phyloP scores from a whole-genome alignment of 148 eudicot genomes.

The Vaccinium darrowii region DNA sequence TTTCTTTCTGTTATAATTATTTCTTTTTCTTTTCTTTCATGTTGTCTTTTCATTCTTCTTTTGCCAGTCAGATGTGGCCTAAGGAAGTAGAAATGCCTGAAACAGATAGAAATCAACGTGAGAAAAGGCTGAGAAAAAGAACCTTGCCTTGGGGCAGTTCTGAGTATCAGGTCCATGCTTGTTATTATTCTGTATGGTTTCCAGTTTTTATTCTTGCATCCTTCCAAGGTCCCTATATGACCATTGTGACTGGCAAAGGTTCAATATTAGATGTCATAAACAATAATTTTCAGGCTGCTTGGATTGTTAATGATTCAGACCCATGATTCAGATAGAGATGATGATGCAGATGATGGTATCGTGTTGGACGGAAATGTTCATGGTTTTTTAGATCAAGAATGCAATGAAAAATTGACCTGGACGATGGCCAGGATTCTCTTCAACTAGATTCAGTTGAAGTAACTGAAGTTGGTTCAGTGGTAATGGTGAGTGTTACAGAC shows the following conservation, averaged over 20 bases:
- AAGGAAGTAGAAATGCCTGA: slow-evolving; percentile 98
- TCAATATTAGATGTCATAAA: background rate
- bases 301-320: slow-evolving; percentile 83
- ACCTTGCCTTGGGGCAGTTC: slow-evolving; percentile 76
- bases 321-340: slow-evolving; percentile 52
- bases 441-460: slow-evolving; percentile 76
- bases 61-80: slow-evolving; percentile 80
- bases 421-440: slow-evolving; percentile 80
- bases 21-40: background rate
- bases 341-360: slow-evolving; percentile 69
- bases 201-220: background rate
- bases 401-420: slow-evolving; percentile 42
- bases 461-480: slow-evolving; percentile 74
- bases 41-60: background rate
- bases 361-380: slow-evolving; percentile 56
- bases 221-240: background rate
- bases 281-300: slow-evolving; percentile 70
- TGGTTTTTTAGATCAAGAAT: slow-evolving; percentile 29
- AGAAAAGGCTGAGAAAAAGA: slow-evolving; percentile 59
- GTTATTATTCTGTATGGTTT: background rate
- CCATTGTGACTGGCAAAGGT: slow-evolving; percentile 3
- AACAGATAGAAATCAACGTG: slow-evolving; percentile 65
- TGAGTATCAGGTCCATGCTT: slow-evolving; percentile 76
- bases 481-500: slow-evolving; percentile 58
- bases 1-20: background rate